Conservation (phyloP, 2,329 filamentous ascomycete genomes). For the Fusarium subtropicale region DNA sequence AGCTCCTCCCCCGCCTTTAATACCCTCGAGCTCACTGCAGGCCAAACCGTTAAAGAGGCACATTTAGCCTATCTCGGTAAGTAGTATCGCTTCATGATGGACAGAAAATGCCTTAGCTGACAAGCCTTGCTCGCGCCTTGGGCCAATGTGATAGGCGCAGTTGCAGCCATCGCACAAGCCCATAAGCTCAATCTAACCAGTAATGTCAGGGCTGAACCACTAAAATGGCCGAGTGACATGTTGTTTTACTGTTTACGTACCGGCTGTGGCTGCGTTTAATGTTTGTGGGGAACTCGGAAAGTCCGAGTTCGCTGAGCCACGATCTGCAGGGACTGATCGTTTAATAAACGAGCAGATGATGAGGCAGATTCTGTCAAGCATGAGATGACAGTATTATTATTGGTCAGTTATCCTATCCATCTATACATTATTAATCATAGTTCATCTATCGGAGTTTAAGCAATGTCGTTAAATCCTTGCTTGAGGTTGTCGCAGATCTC, state of each 20-base stretch:
- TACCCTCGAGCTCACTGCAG: constrained; percentile 2
- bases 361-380: constrained; percentile 19
- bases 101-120: constrained; percentile 39
- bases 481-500: constrained; percentile 30
- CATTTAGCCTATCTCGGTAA: constrained; percentile 19
- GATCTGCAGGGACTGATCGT: background rate
- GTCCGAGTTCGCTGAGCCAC: constrained; percentile 30
- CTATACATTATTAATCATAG: constrained; percentile 9
- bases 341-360: background rate
- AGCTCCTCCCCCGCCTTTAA: constrained; percentile 39
- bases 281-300: constrained; percentile 13
- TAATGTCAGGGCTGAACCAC: constrained; percentile 31
- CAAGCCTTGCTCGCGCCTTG: constrained; percentile 31
- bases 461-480: constrained; percentile 29
- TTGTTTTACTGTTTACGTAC: background rate
- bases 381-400: background rate
- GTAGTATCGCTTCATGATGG: background rate
- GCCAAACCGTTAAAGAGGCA: constrained; percentile 1
- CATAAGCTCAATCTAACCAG: constrained; percentile 25
- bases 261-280: background rate
- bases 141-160: constrained; percentile 32
- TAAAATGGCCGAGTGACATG: constrained; percentile 29
- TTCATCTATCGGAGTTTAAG: background rate
- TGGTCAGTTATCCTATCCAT: background rate
- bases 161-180: constrained; percentile 36